Evolutionary conservation across 106 monocot species (phyloP).

Genomic region (Acorus gramineus): DNA sequence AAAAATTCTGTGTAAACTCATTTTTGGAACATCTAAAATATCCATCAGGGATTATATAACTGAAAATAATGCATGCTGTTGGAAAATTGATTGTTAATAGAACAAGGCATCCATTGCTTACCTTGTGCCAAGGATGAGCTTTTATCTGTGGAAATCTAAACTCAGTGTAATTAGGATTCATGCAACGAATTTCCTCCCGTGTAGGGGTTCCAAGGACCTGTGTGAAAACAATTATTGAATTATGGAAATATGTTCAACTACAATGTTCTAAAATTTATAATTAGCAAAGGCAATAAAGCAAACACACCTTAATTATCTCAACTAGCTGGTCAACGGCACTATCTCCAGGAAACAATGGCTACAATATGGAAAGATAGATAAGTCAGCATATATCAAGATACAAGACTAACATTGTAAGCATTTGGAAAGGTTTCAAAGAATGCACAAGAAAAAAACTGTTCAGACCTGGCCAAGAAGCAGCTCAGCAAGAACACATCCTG

Average conservation of each 20-base stretch:
- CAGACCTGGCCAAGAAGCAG: constrained; percentile 46
- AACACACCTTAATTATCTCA: constrained; percentile 40
- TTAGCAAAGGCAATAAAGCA: neutral
- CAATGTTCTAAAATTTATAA: neutral
- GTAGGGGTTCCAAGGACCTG: constrained; percentile 95
- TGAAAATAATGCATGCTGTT: too few relatives aligned
- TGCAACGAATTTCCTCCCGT: constrained; percentile 83
- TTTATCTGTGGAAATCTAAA: constrained; percentile 91
- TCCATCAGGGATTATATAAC: too few relatives aligned
- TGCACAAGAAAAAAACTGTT: neutral
- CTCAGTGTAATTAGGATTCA: constrained; percentile 88
- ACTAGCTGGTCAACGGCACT: constrained; percentile 71
- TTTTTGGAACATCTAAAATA: too few relatives aligned
- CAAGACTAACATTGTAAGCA: neutral
- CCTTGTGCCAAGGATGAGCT: constrained; percentile 96
- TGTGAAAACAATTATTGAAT: neutral
- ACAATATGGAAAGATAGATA: neutral
- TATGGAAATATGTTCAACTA: too few relatives aligned
- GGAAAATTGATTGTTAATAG: too few relatives aligned
- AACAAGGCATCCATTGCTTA: neutral
- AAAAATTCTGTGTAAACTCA: too few relatives aligned
- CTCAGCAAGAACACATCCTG: constrained; percentile 53
- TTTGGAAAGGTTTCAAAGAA: neutral
- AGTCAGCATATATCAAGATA: neutral
- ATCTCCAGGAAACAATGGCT: constrained; percentile 68